Conservation (phyloP, 2,329 filamentous ascomycete genomes). For the Pseudocercospora macadamiae region DNA sequence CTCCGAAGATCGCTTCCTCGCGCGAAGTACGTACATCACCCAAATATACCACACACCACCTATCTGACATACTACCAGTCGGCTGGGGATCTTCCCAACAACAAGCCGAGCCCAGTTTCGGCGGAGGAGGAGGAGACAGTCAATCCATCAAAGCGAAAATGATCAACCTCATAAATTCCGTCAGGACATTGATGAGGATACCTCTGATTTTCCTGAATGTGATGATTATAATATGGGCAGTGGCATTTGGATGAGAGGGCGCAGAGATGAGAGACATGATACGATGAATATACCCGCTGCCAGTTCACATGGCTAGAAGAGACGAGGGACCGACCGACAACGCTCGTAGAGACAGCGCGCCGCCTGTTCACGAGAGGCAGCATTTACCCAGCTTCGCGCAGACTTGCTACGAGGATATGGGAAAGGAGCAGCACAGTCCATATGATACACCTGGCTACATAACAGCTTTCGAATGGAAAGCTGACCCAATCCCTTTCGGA, state of each 20-base stretch:
- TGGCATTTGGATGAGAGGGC: conserved; percentile 37
- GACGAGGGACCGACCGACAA: background rate
- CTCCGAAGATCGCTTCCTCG: conserved; percentile 92
- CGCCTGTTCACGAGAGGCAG: too few relatives aligned
- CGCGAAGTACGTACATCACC: conserved; percentile 62
- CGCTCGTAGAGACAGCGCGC: too few relatives aligned
- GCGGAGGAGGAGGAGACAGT: conserved; percentile 71
- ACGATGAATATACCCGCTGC: background rate
- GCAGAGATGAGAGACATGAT: background rate
- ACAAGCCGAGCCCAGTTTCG: conserved; percentile 73
- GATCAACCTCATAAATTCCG: conserved; percentile 85
- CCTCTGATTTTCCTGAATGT: conserved; percentile 83
- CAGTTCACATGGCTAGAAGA: background rate
- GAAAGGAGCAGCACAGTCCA: background rate
- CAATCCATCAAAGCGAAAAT: conserved; percentile 83
- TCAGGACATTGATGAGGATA: conserved; percentile 90
- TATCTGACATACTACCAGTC: conserved; percentile 55
- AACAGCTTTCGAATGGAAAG: background rate
- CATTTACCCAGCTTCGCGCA: too few relatives aligned
- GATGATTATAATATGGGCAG: conserved; percentile 70
- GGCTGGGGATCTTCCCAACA: conserved; percentile 71
- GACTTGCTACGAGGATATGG: too few relatives aligned
- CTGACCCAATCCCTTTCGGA: background rate
- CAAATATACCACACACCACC: background rate
- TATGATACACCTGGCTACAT: background rate